These are phyloP conservation scores for Chlamydomonas schloesseri DNA, from an alignment of 139 green algal genomes.

Conservation along the genomic window DNA sequence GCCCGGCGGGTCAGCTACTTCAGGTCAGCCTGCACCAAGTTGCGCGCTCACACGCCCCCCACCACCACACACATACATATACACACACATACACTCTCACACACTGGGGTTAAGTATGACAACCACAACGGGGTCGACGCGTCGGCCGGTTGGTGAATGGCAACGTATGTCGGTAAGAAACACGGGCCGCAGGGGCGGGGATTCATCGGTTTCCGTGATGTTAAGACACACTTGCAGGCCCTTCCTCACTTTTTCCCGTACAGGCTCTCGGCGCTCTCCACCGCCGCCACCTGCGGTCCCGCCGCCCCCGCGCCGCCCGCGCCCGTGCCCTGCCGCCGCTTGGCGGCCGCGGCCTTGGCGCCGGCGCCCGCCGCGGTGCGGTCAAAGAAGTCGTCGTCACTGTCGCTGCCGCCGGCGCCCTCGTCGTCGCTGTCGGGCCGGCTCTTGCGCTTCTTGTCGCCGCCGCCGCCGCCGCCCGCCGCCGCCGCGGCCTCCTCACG, in stretches of 20 bases:
- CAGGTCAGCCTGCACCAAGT: too few species aligned
- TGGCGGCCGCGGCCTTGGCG: neutral
- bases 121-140: too few species aligned
- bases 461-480: neutral
- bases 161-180: too few species aligned
- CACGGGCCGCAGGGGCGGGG: too few species aligned
- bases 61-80: too few species aligned
- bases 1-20: too few species aligned
- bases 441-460: slow-evolving; percentile 44
- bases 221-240: too few species aligned
- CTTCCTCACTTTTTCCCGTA: slow-evolving; percentile 68
- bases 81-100: too few species aligned
- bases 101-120: too few species aligned
- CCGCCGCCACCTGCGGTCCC: neutral
- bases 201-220: too few species aligned
- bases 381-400: slow-evolving; percentile 88
- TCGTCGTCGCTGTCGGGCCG: slow-evolving; percentile 56
- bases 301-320: slow-evolving; percentile 22
- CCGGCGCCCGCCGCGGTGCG: slow-evolving; percentile 55
- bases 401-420: slow-evolving; percentile 62
- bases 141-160: too few species aligned
- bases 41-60: too few species aligned
- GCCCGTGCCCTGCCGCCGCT: slow-evolving; percentile 18
- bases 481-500: slow-evolving; percentile 12
- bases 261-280: slow-evolving; percentile 69